These are phyloP conservation scores for Penicillium lividum DNA, from an alignment of 495 filamentous ascomycete species.

Conservation along the genomic window DNA sequence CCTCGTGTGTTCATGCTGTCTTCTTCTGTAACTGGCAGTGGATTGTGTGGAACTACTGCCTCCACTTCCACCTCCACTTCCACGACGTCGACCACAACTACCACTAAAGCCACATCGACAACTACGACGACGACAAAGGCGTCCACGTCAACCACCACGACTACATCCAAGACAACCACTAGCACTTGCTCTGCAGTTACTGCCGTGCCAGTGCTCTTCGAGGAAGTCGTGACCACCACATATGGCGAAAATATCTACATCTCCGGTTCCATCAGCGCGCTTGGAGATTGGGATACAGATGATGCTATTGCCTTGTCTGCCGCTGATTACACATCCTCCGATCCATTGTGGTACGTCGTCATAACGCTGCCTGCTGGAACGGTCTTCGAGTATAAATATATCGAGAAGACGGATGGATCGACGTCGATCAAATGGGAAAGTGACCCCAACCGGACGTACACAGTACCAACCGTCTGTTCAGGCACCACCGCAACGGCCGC, in stretches of 20 bases:
- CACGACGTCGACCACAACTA: neutral
- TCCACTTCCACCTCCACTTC: slow-evolving; percentile 20
- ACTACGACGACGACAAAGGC: slow-evolving; percentile 19
- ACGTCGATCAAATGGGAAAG: slow-evolving; percentile 58
- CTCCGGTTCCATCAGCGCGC: slow-evolving; percentile 51
- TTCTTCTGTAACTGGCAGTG: slow-evolving; percentile 18
- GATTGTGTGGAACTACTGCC: slow-evolving; percentile 17
- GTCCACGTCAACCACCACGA: slow-evolving; percentile 27
- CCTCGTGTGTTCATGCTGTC: slow-evolving; percentile 28
- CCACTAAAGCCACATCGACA: too few species aligned
- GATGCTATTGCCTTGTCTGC: slow-evolving; percentile 55
- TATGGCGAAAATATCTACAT: slow-evolving; percentile 63
- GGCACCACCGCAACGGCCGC: slow-evolving; percentile 36
- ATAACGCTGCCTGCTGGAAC: slow-evolving; percentile 53
- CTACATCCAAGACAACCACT: slow-evolving; percentile 29
- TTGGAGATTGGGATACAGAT: slow-evolving; percentile 59
- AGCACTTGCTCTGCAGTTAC: slow-evolving; percentile 46
- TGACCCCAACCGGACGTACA: slow-evolving; percentile 62
- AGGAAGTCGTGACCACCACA: slow-evolving; percentile 52
- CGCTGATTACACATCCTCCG: slow-evolving; percentile 50
- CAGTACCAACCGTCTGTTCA: slow-evolving; percentile 51
- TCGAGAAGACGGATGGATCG: slow-evolving; percentile 54
- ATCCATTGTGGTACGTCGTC: slow-evolving; percentile 60
- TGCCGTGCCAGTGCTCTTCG: slow-evolving; percentile 60
- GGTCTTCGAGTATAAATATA: slow-evolving; percentile 67